These are phyloP conservation scores for Fusarium decemcellulare DNA, from an alignment of 2,329 filamentous ascomycete species.

Conservation along the genomic window DNA sequence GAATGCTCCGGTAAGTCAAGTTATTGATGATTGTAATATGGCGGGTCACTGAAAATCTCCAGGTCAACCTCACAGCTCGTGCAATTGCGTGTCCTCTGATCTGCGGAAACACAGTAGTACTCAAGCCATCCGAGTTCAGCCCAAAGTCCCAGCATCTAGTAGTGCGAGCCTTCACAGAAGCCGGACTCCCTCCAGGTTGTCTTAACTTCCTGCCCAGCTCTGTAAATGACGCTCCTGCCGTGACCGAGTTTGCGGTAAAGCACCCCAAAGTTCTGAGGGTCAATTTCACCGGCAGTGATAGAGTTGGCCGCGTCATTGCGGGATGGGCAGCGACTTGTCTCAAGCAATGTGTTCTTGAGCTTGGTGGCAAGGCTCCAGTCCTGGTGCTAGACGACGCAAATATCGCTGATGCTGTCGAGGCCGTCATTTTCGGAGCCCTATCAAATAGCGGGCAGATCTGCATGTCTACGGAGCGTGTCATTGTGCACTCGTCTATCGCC, in stretches of 20 bases:
- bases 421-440: slow-evolving; percentile 72
- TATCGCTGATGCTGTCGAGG: slow-evolving; percentile 71
- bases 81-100: background rate
- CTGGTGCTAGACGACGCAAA: slow-evolving; percentile 79
- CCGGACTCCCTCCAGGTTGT: no score
- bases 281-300: slow-evolving; percentile 79
- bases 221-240: slow-evolving; percentile 59
- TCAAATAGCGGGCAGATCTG: slow-evolving; percentile 57
- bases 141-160: slow-evolving; percentile 69
- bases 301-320: slow-evolving; percentile 75
- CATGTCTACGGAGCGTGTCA: slow-evolving; percentile 9
- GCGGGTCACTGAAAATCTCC: background rate
- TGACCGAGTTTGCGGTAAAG: slow-evolving; percentile 74
- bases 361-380: slow-evolving; percentile 78
- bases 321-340: slow-evolving; percentile 73
- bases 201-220: no score
- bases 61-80: slow-evolving; percentile 1
- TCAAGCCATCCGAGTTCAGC: slow-evolving; percentile 73
- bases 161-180: no score
- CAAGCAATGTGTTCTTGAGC: slow-evolving; percentile 78
- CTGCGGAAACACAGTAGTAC: slow-evolving; percentile 55
- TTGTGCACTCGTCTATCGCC: slow-evolving; percentile 54
- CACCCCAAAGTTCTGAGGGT: slow-evolving; percentile 74
- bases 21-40: no score
- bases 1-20: no score